These are phyloP conservation scores for Xerophyta viscosa DNA, from an alignment of 106 monocot species.

Conservation along the genomic window DNA sequence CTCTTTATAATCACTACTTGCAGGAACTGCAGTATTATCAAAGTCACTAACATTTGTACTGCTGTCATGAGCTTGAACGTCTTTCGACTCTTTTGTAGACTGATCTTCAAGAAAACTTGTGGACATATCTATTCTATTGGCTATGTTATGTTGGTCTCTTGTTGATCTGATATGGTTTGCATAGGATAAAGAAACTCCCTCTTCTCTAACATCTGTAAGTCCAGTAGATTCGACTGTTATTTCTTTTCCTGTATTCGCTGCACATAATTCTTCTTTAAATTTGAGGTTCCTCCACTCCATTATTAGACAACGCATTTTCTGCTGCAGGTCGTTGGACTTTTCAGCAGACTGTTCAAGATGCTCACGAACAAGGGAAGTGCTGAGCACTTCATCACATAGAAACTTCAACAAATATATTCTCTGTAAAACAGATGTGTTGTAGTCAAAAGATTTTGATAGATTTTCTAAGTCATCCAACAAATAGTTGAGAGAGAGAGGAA, in stretches of 20 bases:
- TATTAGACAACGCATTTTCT: constrained; percentile 49
- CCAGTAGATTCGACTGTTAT: constrained; percentile 17
- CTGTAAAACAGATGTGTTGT: constrained; percentile 23
- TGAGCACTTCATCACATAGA: constrained; percentile 87
- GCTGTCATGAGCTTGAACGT: constrained; percentile 6
- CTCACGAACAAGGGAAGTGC: constrained; percentile 70
- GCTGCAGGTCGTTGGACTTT: constrained; percentile 65
- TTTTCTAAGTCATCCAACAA: too few relatives aligned
- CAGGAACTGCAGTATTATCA: not conserved
- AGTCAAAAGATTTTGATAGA: too few relatives aligned
- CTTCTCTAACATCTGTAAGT: constrained; percentile 23
- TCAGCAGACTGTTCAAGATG: constrained; percentile 86
- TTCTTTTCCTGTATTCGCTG: constrained; percentile 28
- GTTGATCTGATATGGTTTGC: constrained; percentile 13
- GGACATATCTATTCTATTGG: constrained; percentile 13
- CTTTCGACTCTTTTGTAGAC: constrained; percentile 12
- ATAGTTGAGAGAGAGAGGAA: too few relatives aligned
- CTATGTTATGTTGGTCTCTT: constrained; percentile 18
- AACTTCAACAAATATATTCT: constrained; percentile 83
- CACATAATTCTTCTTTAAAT: constrained; percentile 55
- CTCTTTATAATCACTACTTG: not conserved
- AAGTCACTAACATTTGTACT: constrained; percentile 6
- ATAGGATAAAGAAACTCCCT: constrained; percentile 10
- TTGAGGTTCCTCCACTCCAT: constrained; percentile 80
- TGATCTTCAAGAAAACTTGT: constrained; percentile 12